These are phyloP conservation scores for Roridomyces roridus DNA, from an alignment of 768 basidiomycete genomes.

Conservation along the genomic window DNA sequence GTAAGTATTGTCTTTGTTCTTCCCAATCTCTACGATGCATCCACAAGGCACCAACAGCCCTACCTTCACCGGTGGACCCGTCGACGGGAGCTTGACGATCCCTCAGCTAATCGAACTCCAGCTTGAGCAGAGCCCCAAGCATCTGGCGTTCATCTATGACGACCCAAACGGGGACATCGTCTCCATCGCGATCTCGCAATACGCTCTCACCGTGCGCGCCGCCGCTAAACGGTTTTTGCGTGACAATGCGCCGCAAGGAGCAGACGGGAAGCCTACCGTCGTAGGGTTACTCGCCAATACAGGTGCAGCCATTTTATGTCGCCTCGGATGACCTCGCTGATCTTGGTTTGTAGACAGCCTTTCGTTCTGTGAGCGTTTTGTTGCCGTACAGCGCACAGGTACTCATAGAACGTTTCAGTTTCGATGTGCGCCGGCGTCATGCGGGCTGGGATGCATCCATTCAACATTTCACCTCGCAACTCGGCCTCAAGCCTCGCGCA, in stretches of 20 bases:
- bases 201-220: background rate
- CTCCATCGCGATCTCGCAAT: background rate
- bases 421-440: too few species aligned
- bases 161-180: background rate
- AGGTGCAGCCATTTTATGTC: background rate
- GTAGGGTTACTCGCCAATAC: background rate
- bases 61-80: background rate
- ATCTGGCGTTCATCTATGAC: constrained; percentile 1
- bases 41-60: background rate
- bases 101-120: constrained; percentile 7
- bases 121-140: constrained; percentile 1
- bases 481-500: constrained; percentile 35
- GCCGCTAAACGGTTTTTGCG: background rate
- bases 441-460: too few species aligned
- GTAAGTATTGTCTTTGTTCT: too few species aligned
- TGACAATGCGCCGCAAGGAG: background rate
- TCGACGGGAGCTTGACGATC: background rate
- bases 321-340: background rate
- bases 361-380: constrained; percentile 1
- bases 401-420: too few species aligned
- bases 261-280: background rate
- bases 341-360: background rate
- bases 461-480: constrained; percentile 37
- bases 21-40: background rate
- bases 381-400: too few species aligned